These are phyloP conservation scores for Beauveria varroae DNA, from an alignment of 2,329 filamentous ascomycete species.

Conservation along the genomic window DNA sequence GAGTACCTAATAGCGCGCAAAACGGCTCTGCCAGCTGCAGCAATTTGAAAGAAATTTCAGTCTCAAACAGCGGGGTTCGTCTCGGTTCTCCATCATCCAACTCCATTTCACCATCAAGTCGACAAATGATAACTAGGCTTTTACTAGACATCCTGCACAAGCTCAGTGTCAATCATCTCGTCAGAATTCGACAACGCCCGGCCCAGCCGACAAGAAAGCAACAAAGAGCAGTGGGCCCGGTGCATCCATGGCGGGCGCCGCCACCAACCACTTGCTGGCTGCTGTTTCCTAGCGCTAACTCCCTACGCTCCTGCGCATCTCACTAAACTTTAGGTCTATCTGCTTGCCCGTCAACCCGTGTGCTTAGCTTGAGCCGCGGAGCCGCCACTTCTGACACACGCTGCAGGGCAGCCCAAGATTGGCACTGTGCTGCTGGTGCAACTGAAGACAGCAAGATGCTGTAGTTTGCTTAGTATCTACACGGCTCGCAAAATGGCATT, in stretches of 20 bases:
- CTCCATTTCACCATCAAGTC: background rate
- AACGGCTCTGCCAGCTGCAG: background rate
- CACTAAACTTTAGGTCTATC: conserved; percentile 8
- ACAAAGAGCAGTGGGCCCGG: background rate
- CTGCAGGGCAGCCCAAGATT: background rate
- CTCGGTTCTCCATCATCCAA: background rate
- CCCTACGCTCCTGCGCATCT: background rate
- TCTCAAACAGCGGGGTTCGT: background rate
- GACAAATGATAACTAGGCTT: background rate
- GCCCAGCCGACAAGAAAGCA: background rate
- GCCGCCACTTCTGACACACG: background rate
- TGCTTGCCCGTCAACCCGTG: background rate
- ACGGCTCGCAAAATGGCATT: background rate
- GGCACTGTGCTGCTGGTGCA: conserved; percentile 3
- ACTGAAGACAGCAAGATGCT: background rate
- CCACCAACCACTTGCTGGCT: background rate
- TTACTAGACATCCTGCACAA: background rate
- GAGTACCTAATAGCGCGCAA: too few species aligned
- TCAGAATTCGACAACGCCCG: background rate
- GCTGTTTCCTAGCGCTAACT: background rate
- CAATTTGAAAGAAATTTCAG: background rate
- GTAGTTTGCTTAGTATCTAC: background rate
- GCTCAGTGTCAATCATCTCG: background rate
- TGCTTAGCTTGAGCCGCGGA: background rate
- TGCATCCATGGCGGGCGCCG: background rate